These are phyloP conservation scores for Emmonsia crescens DNA, from an alignment of 2,329 filamentous ascomycete genomes.

Conservation along the genomic window DNA sequence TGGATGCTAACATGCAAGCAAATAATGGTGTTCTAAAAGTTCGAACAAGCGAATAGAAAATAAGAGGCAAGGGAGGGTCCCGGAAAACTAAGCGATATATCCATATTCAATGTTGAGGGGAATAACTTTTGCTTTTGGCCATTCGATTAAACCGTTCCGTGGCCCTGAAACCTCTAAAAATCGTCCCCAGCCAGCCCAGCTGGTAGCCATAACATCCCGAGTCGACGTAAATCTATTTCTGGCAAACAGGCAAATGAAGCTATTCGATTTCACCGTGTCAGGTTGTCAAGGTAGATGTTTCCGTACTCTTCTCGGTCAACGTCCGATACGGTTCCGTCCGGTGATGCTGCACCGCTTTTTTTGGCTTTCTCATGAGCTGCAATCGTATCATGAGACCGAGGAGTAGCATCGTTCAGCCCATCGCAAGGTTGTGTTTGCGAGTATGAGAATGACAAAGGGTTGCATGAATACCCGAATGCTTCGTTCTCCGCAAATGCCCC, in stretches of 20 bases:
- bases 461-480: slow-evolving; percentile 21
- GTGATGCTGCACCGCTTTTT: slow-evolving; percentile 16
- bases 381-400: slow-evolving; percentile 4
- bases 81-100: background rate
- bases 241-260: background rate
- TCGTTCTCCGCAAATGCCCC: slow-evolving; percentile 18
- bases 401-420: slow-evolving; percentile 3
- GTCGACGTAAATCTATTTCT: background rate
- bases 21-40: background rate
- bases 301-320: slow-evolving; percentile 24
- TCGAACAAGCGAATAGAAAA: background rate
- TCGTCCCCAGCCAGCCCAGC: background rate
- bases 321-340: slow-evolving; percentile 27
- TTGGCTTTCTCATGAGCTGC: slow-evolving; percentile 13
- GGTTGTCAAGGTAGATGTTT: slow-evolving; percentile 22
- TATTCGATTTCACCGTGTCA: slow-evolving; percentile 4
- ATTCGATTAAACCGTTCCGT: background rate
- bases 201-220: background rate
- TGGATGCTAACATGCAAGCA: background rate
- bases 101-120: background rate
- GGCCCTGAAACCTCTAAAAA: background rate
- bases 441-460: slow-evolving; percentile 24
- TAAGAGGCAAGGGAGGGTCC: background rate
- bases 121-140: background rate
- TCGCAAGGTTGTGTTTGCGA: slow-evolving; percentile 8